Percentiles rank a stretch among this genome's conserved stretches.
Evolutionary conservation across 306 rosid genomes (phyloP).

Genomic region (Casuarina equisetifolia): DNA sequence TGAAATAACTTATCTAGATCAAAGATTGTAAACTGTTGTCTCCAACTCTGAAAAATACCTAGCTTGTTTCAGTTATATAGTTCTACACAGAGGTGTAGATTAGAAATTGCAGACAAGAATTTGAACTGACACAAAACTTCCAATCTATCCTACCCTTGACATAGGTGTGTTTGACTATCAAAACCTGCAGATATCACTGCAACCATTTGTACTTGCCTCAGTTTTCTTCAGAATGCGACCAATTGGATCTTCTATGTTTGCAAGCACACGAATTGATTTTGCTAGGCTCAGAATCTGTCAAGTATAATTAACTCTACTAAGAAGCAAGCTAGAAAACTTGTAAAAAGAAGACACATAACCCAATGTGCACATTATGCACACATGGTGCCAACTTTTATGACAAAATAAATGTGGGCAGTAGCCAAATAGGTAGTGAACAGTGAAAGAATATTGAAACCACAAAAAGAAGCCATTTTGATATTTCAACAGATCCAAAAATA

Average conservation of each 20-base stretch:
- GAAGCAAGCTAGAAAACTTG: slow-evolving; percentile 24
- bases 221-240: slow-evolving; percentile 76
- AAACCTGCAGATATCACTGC: slow-evolving; percentile 11
- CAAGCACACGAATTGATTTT: slow-evolving; percentile 69
- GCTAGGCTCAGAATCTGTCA: slow-evolving; percentile 84
- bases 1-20: background rate
- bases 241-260: slow-evolving; percentile 96
- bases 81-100: background rate
- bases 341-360: background rate
- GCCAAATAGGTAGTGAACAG: background rate
- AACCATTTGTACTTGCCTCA: slow-evolving; percentile 50
- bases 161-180: slow-evolving; percentile 14
- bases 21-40: background rate
- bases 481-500: slow-evolving; percentile 10
- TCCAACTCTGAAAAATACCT: background rate
- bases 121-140: background rate
- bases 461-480: slow-evolving; percentile 3
- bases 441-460: background rate
- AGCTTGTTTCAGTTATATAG: background rate
- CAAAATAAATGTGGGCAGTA: background rate
- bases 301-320: slow-evolving; percentile 22
- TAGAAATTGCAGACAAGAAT: slow-evolving; percentile 1
- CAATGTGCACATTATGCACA: slow-evolving; percentile 8
- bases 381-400: background rate
- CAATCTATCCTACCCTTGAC: background rate